Conservation (phyloP, 257 asterid species). For the Cynanchum wilfordii region DNA sequence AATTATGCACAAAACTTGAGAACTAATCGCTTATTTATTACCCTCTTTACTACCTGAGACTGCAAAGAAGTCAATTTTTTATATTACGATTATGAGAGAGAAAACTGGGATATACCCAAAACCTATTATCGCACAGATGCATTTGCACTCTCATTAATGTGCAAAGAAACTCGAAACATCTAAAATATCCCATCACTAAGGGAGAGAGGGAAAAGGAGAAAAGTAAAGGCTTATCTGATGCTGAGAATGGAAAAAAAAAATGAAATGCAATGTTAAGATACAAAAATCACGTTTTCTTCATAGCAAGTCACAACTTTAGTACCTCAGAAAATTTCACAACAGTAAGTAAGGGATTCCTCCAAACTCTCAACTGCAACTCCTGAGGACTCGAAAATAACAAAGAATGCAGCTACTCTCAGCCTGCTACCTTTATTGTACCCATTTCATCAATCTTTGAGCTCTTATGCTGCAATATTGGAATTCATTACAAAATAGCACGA, state of each 20-base stretch:
- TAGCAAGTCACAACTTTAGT: slow-evolving; percentile 28
- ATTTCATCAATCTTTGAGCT: slow-evolving; percentile 90
- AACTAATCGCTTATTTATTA: not conserved
- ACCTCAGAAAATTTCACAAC: slow-evolving; percentile 57
- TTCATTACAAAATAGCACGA: slow-evolving; percentile 26
- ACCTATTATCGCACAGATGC: not conserved
- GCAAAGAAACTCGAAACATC: not conserved
- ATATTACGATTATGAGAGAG: not conserved
- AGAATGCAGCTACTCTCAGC: slow-evolving; percentile 55
- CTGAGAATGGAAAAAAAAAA: not conserved
- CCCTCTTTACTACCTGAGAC: not conserved
- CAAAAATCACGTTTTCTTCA: slow-evolving; percentile 15
- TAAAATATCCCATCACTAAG: not conserved
- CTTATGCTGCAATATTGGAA: slow-evolving; percentile 72
- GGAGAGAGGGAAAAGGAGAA: not conserved
- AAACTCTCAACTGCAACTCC: slow-evolving; percentile 61
- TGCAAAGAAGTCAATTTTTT: not conserved
- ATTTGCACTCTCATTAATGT: not conserved
- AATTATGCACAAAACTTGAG: not conserved
- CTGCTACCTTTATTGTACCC: slow-evolving; percentile 84
- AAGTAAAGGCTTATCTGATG: not conserved
- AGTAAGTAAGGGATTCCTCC: slow-evolving; percentile 49
- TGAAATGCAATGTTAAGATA: not conserved
- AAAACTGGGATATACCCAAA: not conserved
- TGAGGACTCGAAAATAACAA: slow-evolving; percentile 40